phyloP scores from a whole-genome alignment of 2,329 filamentous ascomycete genomes.

The Bipolaris oryzae region DNA sequence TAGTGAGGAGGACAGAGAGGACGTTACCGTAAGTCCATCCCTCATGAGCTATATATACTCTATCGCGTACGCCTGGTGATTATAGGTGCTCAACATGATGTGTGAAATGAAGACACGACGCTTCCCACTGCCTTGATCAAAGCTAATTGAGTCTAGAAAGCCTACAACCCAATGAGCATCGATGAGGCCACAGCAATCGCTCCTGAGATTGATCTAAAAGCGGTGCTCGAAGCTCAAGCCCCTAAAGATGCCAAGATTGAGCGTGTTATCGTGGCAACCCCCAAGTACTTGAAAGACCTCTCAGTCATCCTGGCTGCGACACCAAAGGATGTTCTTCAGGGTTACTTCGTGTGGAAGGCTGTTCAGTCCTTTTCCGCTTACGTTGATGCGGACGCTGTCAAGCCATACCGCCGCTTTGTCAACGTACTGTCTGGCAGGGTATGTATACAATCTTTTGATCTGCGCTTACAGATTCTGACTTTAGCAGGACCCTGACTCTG shows the following conservation, averaged over 20 bases:
- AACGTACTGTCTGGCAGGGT: slow-evolving; percentile 65
- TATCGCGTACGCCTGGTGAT: neutral
- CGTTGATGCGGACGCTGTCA: slow-evolving; percentile 65
- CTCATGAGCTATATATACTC: neutral
- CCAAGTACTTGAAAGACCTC: slow-evolving; percentile 65
- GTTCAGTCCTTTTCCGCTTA: slow-evolving; percentile 60
- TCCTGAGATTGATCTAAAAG: slow-evolving; percentile 62
- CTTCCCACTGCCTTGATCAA: neutral
- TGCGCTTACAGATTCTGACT: slow-evolving; percentile 20
- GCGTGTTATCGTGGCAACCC: slow-evolving; percentile 64
- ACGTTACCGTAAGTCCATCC: slow-evolving; percentile 57
- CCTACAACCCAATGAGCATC: slow-evolving; percentile 68
- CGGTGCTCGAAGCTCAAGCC: slow-evolving; percentile 59
- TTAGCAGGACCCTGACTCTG: slow-evolving; percentile 61
- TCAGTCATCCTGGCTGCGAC: slow-evolving; percentile 62
- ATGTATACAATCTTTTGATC: neutral
- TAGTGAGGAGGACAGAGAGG: slow-evolving; percentile 62
- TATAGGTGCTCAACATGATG: neutral
- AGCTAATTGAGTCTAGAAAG: slow-evolving; percentile 49
- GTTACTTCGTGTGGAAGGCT: slow-evolving; percentile 70
- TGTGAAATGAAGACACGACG: neutral
- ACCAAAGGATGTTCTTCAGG: slow-evolving; percentile 61
- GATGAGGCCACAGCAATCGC: slow-evolving; percentile 61
- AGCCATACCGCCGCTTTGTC: slow-evolving; percentile 64
- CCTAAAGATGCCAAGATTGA: slow-evolving; percentile 59